Evolutionary conservation across 1,284 basidiomycete species (phyloP), one percentile per base, ranked within the genome.

Genomic region (Lentinus polychrous): DNA sequence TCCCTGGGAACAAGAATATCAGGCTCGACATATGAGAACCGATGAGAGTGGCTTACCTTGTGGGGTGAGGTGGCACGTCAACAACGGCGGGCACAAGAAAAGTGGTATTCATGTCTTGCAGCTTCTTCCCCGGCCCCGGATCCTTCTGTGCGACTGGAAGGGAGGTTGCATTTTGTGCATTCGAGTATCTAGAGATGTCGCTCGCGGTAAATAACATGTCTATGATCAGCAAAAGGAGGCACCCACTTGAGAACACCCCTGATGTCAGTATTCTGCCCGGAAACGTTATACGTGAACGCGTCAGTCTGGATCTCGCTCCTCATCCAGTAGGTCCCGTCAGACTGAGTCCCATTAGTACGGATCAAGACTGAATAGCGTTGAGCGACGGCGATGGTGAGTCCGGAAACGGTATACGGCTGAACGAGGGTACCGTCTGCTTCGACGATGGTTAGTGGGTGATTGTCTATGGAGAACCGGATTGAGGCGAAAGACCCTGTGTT

Each of bases 281-380:
- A 59, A 48, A 63, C 57, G 38, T 60, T 54, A 49, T 69, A 69
- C 53, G 62, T 62, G 54, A 66, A 66, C 43, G 64, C 62, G 40
- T 57, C 64, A 55, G 57, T 68, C 44, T 72, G 65, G 34, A 75
- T 54, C 39, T 52, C 57, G 2, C 69, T 66, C 10, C 74, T 64
- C 59, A 76, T 62, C 70, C 70, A 68, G 59, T 66, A 69, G 48
- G 62, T 61, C 48, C 60, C 60, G 22, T 55, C 35, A 5, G 56
- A 61, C 48, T 60, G 54, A 1, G 59, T 64, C 48, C 56, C 55
- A 47, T 70, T 66, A 33, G 68, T 67, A 27, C 53, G 53, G 22
- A 77, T 54, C n/a, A 76, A 58, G 40, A 75, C 74, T 24, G 68
- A 71, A 54, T 75, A 75, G 17, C 74, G 58, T 57, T 76, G 74